Percentiles rank a stretch among this genome's conserved stretches.
These are phyloP conservation scores for Carnegiea gigantea DNA, from an alignment of 179 eudicot genomes.

Conservation along the genomic window DNA sequence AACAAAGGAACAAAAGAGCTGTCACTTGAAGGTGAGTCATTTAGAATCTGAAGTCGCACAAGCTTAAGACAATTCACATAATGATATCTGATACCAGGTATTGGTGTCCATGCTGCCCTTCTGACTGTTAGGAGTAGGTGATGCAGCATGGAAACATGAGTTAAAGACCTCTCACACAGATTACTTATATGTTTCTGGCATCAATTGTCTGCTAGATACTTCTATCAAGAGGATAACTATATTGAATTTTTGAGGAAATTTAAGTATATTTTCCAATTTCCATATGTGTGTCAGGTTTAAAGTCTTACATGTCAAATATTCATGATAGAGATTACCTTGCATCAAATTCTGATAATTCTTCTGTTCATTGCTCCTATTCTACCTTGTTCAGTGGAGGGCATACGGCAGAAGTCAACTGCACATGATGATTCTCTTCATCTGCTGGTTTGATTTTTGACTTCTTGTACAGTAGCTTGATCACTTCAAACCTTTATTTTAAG, in stretches of 20 bases:
- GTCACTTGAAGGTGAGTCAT: slow-evolving; percentile 65
- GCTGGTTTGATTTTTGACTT: slow-evolving; percentile 41
- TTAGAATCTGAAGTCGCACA: neutral
- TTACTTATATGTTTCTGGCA: neutral
- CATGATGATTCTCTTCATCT: slow-evolving; percentile 62
- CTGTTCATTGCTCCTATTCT: neutral
- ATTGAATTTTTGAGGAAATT: neutral
- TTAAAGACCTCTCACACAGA: neutral
- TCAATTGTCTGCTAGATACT: neutral
- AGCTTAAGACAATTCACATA: too few species aligned
- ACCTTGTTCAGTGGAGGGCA: slow-evolving; percentile 58
- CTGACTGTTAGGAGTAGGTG: neutral
- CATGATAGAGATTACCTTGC: neutral
- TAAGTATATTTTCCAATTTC: neutral
- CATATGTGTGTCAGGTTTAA: neutral
- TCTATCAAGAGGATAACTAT: neutral
- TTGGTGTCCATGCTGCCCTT: neutral
- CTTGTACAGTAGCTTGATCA: neutral
- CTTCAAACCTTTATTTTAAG: slow-evolving; percentile 1
- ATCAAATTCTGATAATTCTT: neutral
- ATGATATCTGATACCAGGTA: neutral
- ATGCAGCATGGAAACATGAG: neutral
- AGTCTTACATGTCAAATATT: neutral
- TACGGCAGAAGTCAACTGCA: slow-evolving; percentile 70
- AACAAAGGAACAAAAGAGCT: slow-evolving; percentile 88